phyloP scores from a whole-genome alignment of 805 yeast genomes.

The Ogataea saltuana region DNA sequence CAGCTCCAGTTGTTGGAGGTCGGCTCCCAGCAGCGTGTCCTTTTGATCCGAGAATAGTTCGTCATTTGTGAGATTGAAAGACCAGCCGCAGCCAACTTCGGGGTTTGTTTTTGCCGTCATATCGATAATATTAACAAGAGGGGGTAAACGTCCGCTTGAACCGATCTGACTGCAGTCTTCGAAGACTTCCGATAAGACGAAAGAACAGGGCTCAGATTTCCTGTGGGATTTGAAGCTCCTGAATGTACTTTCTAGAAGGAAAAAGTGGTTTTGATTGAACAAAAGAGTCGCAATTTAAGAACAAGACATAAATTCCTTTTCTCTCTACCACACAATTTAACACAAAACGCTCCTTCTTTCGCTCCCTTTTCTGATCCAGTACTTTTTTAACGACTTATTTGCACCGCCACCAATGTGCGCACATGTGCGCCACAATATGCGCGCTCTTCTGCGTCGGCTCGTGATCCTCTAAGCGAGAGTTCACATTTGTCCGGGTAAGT shows the following conservation, averaged over 20 bases:
- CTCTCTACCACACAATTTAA: constrained; percentile 4
- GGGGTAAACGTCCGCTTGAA: background rate
- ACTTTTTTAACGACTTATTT: background rate
- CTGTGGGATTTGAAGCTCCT: too few relatives aligned
- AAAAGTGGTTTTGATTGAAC: background rate
- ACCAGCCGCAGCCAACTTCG: constrained; percentile 1
- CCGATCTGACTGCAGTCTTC: background rate
- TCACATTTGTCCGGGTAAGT: too few relatives aligned
- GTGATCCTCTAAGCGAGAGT: too few relatives aligned
- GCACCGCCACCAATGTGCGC: constrained; percentile 3
- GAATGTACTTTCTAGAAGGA: background rate
- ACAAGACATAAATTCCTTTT: constrained; percentile 3
- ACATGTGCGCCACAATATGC: background rate
- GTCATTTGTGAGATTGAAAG: constrained; percentile 5
- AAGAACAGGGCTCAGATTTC: too few relatives aligned
- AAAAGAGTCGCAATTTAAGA: background rate
- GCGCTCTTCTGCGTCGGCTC: background rate
- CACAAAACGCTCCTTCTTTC: constrained; percentile 12
- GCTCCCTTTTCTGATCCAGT: background rate
- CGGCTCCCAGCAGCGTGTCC: constrained; percentile 14
- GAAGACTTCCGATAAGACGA: too few relatives aligned
- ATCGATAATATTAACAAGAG: background rate
- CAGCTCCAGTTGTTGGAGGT: constrained; percentile 16
- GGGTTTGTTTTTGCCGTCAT: constrained; percentile 1
- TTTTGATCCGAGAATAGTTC: constrained; percentile 5